Base-by-base conservation (phyloP, 225 moss, liverwort and hornwort genomes). In the Marchantia paleacea region DNA sequence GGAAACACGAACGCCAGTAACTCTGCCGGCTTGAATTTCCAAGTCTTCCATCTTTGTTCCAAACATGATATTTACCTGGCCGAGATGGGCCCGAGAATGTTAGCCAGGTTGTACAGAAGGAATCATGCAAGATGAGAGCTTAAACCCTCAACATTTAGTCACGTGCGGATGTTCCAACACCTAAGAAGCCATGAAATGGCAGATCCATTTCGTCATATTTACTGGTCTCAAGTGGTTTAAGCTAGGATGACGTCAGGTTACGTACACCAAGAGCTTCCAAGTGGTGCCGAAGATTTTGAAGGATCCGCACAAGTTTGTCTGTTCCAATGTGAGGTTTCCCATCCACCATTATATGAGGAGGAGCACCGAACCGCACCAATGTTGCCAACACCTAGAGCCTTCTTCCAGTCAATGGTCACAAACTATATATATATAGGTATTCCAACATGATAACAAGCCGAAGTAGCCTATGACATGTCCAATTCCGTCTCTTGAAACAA, bases 241-340 rank as follows among this genome's bases (percentile, higher is more conserved):
- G 47, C 0, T 3, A 61, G 20, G 72, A 20, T 48, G 49, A 49
- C 12, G 52, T 39, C 3, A 7, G 31, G 72, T 39, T 31, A 83
- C 86, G 26, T 91, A 97, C 97, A 88, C 93, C 94, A 81, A 91
- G 90, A 83, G 79, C 75, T 79, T 84, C 87, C 79, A 99, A 85
- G 85, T 99, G 92, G 66, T 84, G 88, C 68, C 94, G 94, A 58
- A 95, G 88, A 73, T 87, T 88, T 75, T 86, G 90, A 57, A 99
- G 85, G 67, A 95, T 92, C 69, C 83, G 91, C 84, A 99, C 83
- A 65, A 99, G 99, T 83, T 88, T 90, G 76, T 99, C 95, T 62
- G 95, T 99, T 63, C 99, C 99, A 79, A 99, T 87, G 81, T 95
- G 99, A 11, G 99, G 99, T 84, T 99, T 99, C 72, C 99, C 95